These are phyloP conservation scores for Suillus ampliporus DNA, from an alignment of 768 basidiomycete species.

Conservation along the genomic window DNA sequence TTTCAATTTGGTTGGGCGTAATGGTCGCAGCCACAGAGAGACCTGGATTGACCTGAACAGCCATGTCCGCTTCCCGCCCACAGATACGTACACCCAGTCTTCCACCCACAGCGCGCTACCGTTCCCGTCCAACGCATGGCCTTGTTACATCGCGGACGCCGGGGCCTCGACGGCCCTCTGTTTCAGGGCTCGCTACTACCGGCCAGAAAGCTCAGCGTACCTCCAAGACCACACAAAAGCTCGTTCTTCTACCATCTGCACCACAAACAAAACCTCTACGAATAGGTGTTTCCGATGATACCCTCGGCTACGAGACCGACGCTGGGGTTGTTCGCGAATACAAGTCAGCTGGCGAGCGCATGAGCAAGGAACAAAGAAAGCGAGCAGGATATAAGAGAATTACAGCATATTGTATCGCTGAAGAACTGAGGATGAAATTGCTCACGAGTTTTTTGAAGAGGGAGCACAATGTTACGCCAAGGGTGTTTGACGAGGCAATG, in stretches of 20 bases:
- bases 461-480: slow-evolving; percentile 87
- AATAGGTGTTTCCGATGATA: slow-evolving; percentile 40
- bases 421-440: slow-evolving; percentile 83
- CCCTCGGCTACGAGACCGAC: slow-evolving; percentile 68
- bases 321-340: slow-evolving; percentile 69
- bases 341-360: slow-evolving; percentile 86
- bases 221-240: slow-evolving; percentile 90
- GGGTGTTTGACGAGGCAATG: slow-evolving; percentile 91
- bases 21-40: neutral
- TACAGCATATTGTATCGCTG: slow-evolving; percentile 90
- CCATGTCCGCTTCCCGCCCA: neutral
- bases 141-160: slow-evolving; percentile 9
- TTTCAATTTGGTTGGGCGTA: neutral
- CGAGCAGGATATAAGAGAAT: slow-evolving; percentile 80
- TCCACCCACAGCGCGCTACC: slow-evolving; percentile 14
- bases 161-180: slow-evolving; percentile 36
- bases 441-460: slow-evolving; percentile 87
- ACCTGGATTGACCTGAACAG: neutral
- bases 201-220: slow-evolving; percentile 69
- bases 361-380: slow-evolving; percentile 86
- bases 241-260: slow-evolving; percentile 88
- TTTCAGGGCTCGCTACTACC: slow-evolving; percentile 36
- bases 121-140: slow-evolving; percentile 13
- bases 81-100: slow-evolving; percentile 5
- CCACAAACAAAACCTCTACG: slow-evolving; percentile 82